These are phyloP conservation scores for Ophiocordyceps camponoti-floridani DNA, from an alignment of 2,329 filamentous ascomycete genomes.

Conservation along the genomic window DNA sequence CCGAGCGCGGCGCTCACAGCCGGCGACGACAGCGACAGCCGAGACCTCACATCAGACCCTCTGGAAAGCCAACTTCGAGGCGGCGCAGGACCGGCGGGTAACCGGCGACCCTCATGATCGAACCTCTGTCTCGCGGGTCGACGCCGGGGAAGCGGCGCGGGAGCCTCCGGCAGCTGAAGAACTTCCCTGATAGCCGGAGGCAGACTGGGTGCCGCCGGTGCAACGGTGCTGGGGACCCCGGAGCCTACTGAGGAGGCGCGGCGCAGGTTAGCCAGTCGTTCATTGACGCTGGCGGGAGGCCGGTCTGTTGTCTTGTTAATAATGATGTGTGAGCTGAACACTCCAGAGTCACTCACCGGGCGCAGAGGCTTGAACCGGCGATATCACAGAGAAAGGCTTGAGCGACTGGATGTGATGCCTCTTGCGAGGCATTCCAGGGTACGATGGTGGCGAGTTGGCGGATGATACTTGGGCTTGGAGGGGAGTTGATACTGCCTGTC, in stretches of 20 bases:
- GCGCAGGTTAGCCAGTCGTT: slow-evolving; percentile 39
- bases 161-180: slow-evolving; percentile 40
- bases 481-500: background rate
- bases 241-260: slow-evolving; percentile 20
- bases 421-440: slow-evolving; percentile 43
- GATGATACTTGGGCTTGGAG: background rate
- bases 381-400: slow-evolving; percentile 38
- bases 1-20: slow-evolving; percentile 6
- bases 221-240: slow-evolving; percentile 10
- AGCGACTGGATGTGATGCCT: slow-evolving; percentile 35
- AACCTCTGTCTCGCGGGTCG: slow-evolving; percentile 18
- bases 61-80: slow-evolving; percentile 34
- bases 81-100: slow-evolving; percentile 39
- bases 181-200: slow-evolving; percentile 40
- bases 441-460: background rate
- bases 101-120: slow-evolving; percentile 28
- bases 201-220: slow-evolving; percentile 28
- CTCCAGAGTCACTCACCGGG: background rate
- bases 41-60: slow-evolving; percentile 6
- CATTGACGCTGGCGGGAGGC: slow-evolving; percentile 31
- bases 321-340: background rate
- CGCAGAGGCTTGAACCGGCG: slow-evolving; percentile 16
- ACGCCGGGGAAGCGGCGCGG: slow-evolving; percentile 29
- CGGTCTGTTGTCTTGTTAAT: slow-evolving; percentile 10
- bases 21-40: slow-evolving; percentile 3